These are phyloP conservation scores for Petunia axillaris DNA, from an alignment of 257 asterid species.

Conservation along the genomic window DNA sequence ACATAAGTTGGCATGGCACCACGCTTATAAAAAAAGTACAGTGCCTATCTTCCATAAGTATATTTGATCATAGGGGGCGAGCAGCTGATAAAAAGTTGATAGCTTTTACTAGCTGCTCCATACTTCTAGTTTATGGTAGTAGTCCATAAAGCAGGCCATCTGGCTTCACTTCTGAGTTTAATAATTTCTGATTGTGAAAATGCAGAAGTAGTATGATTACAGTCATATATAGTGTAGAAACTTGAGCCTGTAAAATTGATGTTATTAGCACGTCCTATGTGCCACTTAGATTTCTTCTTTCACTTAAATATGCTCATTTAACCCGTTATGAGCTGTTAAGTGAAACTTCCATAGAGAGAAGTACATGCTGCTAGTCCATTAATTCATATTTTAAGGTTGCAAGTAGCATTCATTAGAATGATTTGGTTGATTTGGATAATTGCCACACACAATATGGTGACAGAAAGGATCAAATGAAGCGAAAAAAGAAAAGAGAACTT, in stretches of 20 bases:
- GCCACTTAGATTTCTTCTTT: neutral
- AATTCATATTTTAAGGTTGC: neutral
- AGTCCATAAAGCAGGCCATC: slow-evolving; percentile 1
- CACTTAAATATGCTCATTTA: neutral
- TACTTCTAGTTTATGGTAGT: slow-evolving; percentile 11
- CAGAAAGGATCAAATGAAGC: neutral
- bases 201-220: slow-evolving; percentile 16
- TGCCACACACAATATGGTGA: neutral
- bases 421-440: neutral
- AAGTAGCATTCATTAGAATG: neutral
- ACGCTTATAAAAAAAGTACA: too few relatives aligned
- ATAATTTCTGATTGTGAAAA: neutral
- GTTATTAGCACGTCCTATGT: neutral
- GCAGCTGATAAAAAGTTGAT: neutral
- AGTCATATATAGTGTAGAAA: neutral
- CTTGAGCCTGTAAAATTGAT: neutral
- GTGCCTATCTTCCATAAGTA: neutral
- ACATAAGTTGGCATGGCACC: too few relatives aligned
- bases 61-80: slow-evolving; percentile 2
- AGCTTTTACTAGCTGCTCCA: slow-evolving; percentile 4
- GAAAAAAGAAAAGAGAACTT: neutral
- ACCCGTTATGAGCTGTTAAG: neutral
- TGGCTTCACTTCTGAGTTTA: slow-evolving; percentile 19
- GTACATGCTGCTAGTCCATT: neutral
- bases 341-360: slow-evolving; percentile 7